Base-by-base conservation (phyloP, 2,329 filamentous ascomycete species). In the Grosmannia serpens region DNA sequence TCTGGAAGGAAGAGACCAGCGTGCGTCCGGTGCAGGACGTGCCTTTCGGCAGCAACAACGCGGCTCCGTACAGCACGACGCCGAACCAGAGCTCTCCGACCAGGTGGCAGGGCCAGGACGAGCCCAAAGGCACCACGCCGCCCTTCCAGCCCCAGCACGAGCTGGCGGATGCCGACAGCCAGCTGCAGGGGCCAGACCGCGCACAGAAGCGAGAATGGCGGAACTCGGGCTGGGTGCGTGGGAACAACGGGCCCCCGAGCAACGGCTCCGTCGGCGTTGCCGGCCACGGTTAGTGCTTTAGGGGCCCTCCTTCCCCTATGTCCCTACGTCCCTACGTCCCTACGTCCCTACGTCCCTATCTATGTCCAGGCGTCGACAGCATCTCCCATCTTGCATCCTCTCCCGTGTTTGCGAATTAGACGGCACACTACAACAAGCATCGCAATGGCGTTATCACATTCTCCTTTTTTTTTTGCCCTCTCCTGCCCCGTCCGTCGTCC, bases 1-100 rank as follows among this genome's bases (percentile, higher is more conserved):
- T 88, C 6, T 90, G 87, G 85, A 86, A 90, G 66, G 87, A 89
- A 68, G 91, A 95, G 71, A 86, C 84, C 63, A 91, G 88, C 54
- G 90, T 92, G 47, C 84, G 91, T 54, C 88, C 91, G 59, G 83
- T 95, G 38, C 81, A 84, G 65, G 82, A 86, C 20, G 75, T 80
- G n/a, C 70, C 15, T 64, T 71, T 73, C 75, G 10, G 73, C 5
- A 50, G n/a, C 15, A 54, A 22, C 50, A 59, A 53, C n/a, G 35
- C 15, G 17, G 7, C 22, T n/a, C 56, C 62, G 2, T 62, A 60
- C 52, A 53, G 29, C 56, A 54, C 67, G 53, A 69, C 69, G 38
- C 62, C 64, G n/a, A 69, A 68, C 33, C 76, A 77, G 58, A 78
- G 74, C 41, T 80, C 77, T 1, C 77, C 82, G 7, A 74, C 77